Evolutionary conservation across 1,139 yeast species (phyloP).

Genomic region (Pichia kudriavzevii): DNA sequence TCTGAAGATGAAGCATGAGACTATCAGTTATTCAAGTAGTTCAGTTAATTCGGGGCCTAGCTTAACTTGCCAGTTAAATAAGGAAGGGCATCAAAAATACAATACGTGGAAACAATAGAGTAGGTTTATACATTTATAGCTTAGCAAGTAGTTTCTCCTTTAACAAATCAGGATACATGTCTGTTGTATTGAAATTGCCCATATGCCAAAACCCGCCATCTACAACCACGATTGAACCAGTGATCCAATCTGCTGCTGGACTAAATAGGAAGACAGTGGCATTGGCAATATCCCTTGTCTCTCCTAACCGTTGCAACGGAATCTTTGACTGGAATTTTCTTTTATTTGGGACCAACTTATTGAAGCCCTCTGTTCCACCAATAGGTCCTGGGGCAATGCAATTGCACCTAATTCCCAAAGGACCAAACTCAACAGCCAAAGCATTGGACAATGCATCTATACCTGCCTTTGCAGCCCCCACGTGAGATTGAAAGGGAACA

Average conservation of each 20-base stretch:
- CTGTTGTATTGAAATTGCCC: slow-evolving; percentile 38
- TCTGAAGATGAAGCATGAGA: no score
- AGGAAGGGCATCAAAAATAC: no score
- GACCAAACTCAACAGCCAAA: slow-evolving; percentile 83
- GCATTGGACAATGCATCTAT: slow-evolving; percentile 79
- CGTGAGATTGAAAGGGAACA: slow-evolving; percentile 78
- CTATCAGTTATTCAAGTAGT: neutral
- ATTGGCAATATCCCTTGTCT: slow-evolving; percentile 76
- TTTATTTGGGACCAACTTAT: slow-evolving; percentile 42
- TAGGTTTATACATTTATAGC: slow-evolving; percentile 21
- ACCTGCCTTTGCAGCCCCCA: slow-evolving; percentile 92
- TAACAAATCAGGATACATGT: slow-evolving; percentile 34
- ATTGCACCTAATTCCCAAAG: slow-evolving; percentile 73
- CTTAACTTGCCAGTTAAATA: no score
- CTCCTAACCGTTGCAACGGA: slow-evolving; percentile 75
- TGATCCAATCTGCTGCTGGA: slow-evolving; percentile 69
- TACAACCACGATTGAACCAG: slow-evolving; percentile 73
- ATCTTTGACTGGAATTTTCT: slow-evolving; percentile 40
- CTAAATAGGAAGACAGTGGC: slow-evolving; percentile 80
- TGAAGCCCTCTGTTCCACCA: slow-evolving; percentile 73
- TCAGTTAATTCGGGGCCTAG: neutral
- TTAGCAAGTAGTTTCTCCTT: slow-evolving; percentile 20
- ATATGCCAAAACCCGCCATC: slow-evolving; percentile 92
- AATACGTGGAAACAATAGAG: neutral
- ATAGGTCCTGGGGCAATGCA: slow-evolving; percentile 87